phyloP scores from a whole-genome alignment of 495 filamentous ascomycete species.

The Symbiotaphrina buchneri region DNA sequence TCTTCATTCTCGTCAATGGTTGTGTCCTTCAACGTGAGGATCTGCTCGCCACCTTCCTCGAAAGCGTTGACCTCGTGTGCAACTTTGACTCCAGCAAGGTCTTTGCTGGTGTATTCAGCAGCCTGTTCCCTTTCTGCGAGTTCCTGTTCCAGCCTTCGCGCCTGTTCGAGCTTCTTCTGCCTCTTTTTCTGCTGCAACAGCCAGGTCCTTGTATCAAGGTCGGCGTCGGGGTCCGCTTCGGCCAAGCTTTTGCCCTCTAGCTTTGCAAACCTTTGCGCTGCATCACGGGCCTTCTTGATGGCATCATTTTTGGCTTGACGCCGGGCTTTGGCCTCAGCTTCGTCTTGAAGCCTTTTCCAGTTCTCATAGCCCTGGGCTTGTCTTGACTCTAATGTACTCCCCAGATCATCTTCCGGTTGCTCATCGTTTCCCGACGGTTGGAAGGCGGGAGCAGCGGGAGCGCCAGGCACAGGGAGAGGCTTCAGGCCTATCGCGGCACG shows the following conservation, averaged over 20 bases:
- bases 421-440: slow-evolving; percentile 26
- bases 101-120: slow-evolving; percentile 48
- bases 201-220: slow-evolving; percentile 71
- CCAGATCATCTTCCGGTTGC: slow-evolving; percentile 37
- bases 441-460: slow-evolving; percentile 30
- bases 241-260: slow-evolving; percentile 66
- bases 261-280: slow-evolving; percentile 46
- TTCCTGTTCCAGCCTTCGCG: slow-evolving; percentile 52
- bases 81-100: slow-evolving; percentile 78
- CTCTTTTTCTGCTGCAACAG: slow-evolving; percentile 70
- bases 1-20: slow-evolving; percentile 70
- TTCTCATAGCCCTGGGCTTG: slow-evolving; percentile 57
- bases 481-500: slow-evolving; percentile 76
- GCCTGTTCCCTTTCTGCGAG: slow-evolving; percentile 36
- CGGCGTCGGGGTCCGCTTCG: slow-evolving; percentile 37
- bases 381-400: slow-evolving; percentile 59
- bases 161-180: slow-evolving; percentile 70
- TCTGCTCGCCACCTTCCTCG: slow-evolving; percentile 46
- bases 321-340: slow-evolving; percentile 40
- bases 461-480: slow-evolving; percentile 63
- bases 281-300: slow-evolving; percentile 75
- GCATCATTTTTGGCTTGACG: slow-evolving; percentile 57
- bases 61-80: slow-evolving; percentile 65
- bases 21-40: slow-evolving; percentile 79
- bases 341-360: slow-evolving; percentile 41